These are phyloP conservation scores for Scedosporium boydii DNA, from an alignment of 2,329 filamentous ascomycete genomes.

Conservation along the genomic window DNA sequence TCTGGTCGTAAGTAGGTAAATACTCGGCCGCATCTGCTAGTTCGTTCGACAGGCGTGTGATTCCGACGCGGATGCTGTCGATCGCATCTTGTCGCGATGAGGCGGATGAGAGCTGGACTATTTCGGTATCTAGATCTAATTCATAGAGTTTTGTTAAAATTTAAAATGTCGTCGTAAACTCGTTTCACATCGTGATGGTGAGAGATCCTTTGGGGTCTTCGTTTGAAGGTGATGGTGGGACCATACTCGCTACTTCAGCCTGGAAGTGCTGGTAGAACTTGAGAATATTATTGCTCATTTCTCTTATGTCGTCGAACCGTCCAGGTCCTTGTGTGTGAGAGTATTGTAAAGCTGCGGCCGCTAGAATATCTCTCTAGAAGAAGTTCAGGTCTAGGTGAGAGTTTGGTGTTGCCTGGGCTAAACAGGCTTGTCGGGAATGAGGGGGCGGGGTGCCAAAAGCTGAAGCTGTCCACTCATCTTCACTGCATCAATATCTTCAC, in stretches of 20 bases:
- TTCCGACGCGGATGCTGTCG: constrained; percentile 69
- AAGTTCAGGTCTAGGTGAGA: too few species aligned
- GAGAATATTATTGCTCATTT: constrained; percentile 53
- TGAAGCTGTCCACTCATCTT: not conserved
- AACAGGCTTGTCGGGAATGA: not conserved
- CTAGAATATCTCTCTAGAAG: too few species aligned
- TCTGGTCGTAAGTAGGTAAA: constrained; percentile 82
- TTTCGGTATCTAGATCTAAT: constrained; percentile 66
- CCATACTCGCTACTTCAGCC: constrained; percentile 59
- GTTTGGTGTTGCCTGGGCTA: not conserved
- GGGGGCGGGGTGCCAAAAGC: not conserved
- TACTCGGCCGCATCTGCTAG: constrained; percentile 76
- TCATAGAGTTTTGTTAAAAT: not conserved
- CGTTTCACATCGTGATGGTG: too few species aligned
- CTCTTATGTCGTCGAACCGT: constrained; percentile 10
- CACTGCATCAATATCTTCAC: too few species aligned
- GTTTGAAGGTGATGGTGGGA: not conserved
- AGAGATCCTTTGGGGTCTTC: not conserved
- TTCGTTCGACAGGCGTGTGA: constrained; percentile 71
- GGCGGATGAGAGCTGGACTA: constrained; percentile 56
- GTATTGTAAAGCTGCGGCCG: too few species aligned
- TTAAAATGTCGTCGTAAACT: not conserved
- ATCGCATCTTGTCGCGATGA: constrained; percentile 64
- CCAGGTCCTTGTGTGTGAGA: too few species aligned
- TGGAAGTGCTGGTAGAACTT: constrained; percentile 81